Conservation (phyloP, 345 rosid genomes). For the Acer yangbiense region DNA sequence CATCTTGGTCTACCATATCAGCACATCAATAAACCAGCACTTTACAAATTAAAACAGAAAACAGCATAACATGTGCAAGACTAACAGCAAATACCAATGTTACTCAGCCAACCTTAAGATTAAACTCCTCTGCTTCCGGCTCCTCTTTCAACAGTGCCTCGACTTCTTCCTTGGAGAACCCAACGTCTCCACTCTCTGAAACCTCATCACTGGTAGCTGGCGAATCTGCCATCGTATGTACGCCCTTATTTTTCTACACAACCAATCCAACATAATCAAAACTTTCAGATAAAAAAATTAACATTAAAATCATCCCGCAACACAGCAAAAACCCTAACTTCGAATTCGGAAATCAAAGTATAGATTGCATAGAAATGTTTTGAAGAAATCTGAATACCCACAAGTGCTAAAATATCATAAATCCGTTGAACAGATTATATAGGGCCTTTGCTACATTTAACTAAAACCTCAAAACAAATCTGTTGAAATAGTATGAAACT, state of each 20-base stretch:
- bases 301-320: too few relatives aligned
- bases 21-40: neutral
- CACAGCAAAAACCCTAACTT: too few relatives aligned
- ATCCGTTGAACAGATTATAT: too few relatives aligned
- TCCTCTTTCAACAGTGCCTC: conserved; percentile 71
- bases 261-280: too few relatives aligned
- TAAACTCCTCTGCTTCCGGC: conserved; percentile 67
- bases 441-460: neutral
- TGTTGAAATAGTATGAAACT: conserved; percentile 23
- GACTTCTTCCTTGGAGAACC: conserved; percentile 76
- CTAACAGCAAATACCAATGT: neutral
- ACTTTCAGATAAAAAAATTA: too few relatives aligned
- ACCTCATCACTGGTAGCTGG: conserved; percentile 44
- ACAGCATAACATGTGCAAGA: neutral
- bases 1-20: conserved; percentile 54
- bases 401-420: neutral
- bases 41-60: neutral
- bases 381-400: too few relatives aligned
- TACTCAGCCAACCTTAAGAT: conserved; percentile 58
- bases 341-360: too few relatives aligned
- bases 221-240: conserved; percentile 30
- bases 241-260: too few relatives aligned
- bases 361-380: too few relatives aligned
- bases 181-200: conserved; percentile 42
- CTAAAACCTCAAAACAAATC: too few relatives aligned